Evolutionary conservation across 31 red algal genomes (phyloP), one percentile per base, ranked within the genome.

Genomic region (Endocladia muricata): DNA sequence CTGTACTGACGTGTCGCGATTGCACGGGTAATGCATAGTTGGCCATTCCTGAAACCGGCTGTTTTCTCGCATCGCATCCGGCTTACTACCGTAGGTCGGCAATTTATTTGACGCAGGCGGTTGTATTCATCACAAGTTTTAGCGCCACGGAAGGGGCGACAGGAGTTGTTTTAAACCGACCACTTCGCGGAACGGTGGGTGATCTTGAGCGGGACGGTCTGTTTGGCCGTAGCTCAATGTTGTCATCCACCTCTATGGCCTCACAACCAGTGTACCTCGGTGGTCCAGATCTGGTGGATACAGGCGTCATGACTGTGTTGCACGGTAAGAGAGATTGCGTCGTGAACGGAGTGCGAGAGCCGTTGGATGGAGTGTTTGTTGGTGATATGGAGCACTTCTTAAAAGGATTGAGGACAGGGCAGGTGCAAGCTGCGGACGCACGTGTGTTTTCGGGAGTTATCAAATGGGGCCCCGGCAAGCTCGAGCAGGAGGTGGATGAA

Each of bases 1-100:
- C n/a, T n/a, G n/a, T n/a, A n/a, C n/a, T n/a, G n/a, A n/a, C n/a
- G n/a, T n/a, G n/a, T n/a, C n/a, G n/a, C n/a, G n/a, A n/a, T n/a
- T n/a, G n/a, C n/a, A n/a, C n/a, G n/a, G n/a, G n/a, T n/a, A n/a
- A n/a, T n/a, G n/a, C n/a, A n/a, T 33, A 78, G 74, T 38, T 88
- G 63, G 4, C 83, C n/a, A 19, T 88, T 39, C 83, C 83, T 31
- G 83, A 88, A 62, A 51, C 65, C 22, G 83, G 83, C 28, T 88
- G 83, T 73, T 88, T 78, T 37, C 74, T 88, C 25, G 83, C 83
- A 31, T 88, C 83, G n/a, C 83, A 88, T 36, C 83, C 83, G 0
- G 83, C 83, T 4, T 88, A 88, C 55, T 88, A 88, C 11, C 73
- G 83, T 39, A 55, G 83, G n/a, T 42, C 47, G 19, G 55, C 65